phyloP scores from a whole-genome alignment of 2,329 filamentous ascomycete species.

The Trichoderma afroharzianum region DNA sequence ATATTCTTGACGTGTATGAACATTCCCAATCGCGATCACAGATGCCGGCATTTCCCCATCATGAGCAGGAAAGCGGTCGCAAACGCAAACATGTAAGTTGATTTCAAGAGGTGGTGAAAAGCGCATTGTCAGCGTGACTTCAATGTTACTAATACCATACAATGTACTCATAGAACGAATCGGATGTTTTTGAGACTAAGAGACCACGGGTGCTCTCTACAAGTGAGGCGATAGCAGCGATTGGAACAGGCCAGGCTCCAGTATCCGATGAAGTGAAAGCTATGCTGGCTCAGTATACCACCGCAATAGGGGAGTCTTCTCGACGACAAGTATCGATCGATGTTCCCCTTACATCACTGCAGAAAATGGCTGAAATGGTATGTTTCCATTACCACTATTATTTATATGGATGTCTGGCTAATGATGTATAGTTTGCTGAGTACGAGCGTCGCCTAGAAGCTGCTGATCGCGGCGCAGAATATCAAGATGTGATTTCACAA shows the following conservation, averaged over 20 bases:
- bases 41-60: slow-evolving; percentile 18
- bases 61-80: slow-evolving; percentile 29
- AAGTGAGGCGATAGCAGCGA: slow-evolving; percentile 21
- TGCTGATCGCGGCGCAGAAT: slow-evolving; percentile 32
- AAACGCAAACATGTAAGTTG: slow-evolving; percentile 49
- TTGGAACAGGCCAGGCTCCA: slow-evolving; percentile 28
- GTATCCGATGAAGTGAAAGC: slow-evolving; percentile 31
- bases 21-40: slow-evolving; percentile 37
- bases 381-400: not conserved
- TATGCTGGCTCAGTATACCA: slow-evolving; percentile 26
- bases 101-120: not conserved
- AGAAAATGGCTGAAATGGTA: slow-evolving; percentile 40
- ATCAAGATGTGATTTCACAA: slow-evolving; percentile 40
- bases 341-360: slow-evolving; percentile 35
- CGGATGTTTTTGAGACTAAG: slow-evolving; percentile 30
- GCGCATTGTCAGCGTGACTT: not conserved
- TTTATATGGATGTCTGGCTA: not conserved
- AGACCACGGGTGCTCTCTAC: slow-evolving; percentile 28
- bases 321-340: slow-evolving; percentile 24
- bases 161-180: slow-evolving; percentile 28
- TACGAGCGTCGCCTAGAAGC: slow-evolving; percentile 27
- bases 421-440: slow-evolving; percentile 28
- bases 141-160: not conserved
- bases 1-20: slow-evolving; percentile 47
- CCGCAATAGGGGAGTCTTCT: slow-evolving; percentile 14